Evolutionary conservation across 805 yeast genomes (phyloP).

Genomic region (Clavispora fructus): DNA sequence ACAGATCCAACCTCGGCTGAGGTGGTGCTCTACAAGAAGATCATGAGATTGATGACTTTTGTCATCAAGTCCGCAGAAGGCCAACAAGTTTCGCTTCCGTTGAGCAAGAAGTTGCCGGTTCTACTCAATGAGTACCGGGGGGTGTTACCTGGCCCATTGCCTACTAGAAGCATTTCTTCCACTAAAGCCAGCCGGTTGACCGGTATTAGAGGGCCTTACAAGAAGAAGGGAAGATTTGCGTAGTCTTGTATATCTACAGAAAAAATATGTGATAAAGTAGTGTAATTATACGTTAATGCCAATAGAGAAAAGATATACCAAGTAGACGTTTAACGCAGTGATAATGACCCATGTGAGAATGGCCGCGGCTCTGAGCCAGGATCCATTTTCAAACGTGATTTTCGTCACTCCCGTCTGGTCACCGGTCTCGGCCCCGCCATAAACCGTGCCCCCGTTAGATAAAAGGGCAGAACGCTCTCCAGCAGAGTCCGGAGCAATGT

Average conservation of each 20-base stretch:
- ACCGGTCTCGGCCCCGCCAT: background rate
- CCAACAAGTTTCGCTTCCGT: slow-evolving; percentile 20
- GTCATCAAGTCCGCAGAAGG: slow-evolving; percentile 28
- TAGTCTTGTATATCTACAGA: background rate
- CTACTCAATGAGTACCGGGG: slow-evolving; percentile 73
- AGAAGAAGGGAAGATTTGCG: slow-evolving; percentile 24
- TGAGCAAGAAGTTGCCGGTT: slow-evolving; percentile 54
- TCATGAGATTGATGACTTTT: slow-evolving; percentile 25
- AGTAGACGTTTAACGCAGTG: slow-evolving; percentile 34
- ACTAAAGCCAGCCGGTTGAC: slow-evolving; percentile 28
- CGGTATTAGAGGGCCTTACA: slow-evolving; percentile 35
- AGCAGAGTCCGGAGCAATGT: slow-evolving; percentile 10
- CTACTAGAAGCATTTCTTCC: slow-evolving; percentile 14
- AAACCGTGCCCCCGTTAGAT: slow-evolving; percentile 1
- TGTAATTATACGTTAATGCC: slow-evolving; percentile 32
- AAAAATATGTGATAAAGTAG: background rate
- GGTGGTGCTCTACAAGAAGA: slow-evolving; percentile 24
- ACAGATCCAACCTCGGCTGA: slow-evolving; percentile 25
- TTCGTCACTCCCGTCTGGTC: slow-evolving; percentile 11
- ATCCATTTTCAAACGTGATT: slow-evolving; percentile 36
- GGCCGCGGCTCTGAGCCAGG: slow-evolving; percentile 26
- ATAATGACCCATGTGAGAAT: slow-evolving; percentile 38
- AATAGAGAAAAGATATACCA: slow-evolving; percentile 35
- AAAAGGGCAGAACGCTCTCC: slow-evolving; percentile 13
- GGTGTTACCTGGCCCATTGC: slow-evolving; percentile 59